These are phyloP conservation scores for Conticribra weissflogii DNA, from an alignment of 108 stramenopile genomes.

Conservation along the genomic window DNA sequence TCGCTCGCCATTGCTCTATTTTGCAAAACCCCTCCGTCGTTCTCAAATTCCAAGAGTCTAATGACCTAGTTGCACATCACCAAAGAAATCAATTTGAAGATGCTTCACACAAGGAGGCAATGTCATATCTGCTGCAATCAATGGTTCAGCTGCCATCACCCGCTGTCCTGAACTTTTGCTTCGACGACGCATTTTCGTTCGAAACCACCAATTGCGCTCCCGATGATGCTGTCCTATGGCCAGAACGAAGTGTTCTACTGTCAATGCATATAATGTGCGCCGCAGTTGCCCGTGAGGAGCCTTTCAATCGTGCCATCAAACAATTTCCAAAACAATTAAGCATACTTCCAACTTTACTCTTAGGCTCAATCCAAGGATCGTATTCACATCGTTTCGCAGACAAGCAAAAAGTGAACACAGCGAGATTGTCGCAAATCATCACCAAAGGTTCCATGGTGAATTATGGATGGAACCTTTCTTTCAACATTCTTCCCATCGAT, in stretches of 20 bases:
- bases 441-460: slow-evolving; percentile 8
- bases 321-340: slow-evolving; percentile 25
- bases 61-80: slow-evolving; percentile 10
- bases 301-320: slow-evolving; percentile 47
- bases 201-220: slow-evolving; percentile 15
- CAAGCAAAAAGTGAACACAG: slow-evolving; percentile 34
- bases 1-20: slow-evolving; percentile 66
- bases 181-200: slow-evolving; percentile 29
- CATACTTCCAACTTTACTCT: slow-evolving; percentile 51
- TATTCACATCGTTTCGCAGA: slow-evolving; percentile 43
- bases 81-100: slow-evolving; percentile 31
- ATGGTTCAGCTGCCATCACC: slow-evolving; percentile 53
- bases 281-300: slow-evolving; percentile 65
- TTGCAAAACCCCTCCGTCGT: slow-evolving; percentile 63
- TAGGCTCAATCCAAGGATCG: slow-evolving; percentile 49
- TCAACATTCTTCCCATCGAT: slow-evolving; percentile 48
- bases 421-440: slow-evolving; percentile 27
- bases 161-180: slow-evolving; percentile 33
- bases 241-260: slow-evolving; percentile 55
- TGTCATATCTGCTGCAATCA: slow-evolving; percentile 48
- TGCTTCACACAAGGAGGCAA: slow-evolving; percentile 23
- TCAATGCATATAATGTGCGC: slow-evolving; percentile 71
- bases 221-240: slow-evolving; percentile 55
- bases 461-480: slow-evolving; percentile 21
- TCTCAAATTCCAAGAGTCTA: slow-evolving; percentile 39